phyloP scores from a whole-genome alignment of 768 basidiomycete genomes.

The Panaeolus papilionaceus region DNA sequence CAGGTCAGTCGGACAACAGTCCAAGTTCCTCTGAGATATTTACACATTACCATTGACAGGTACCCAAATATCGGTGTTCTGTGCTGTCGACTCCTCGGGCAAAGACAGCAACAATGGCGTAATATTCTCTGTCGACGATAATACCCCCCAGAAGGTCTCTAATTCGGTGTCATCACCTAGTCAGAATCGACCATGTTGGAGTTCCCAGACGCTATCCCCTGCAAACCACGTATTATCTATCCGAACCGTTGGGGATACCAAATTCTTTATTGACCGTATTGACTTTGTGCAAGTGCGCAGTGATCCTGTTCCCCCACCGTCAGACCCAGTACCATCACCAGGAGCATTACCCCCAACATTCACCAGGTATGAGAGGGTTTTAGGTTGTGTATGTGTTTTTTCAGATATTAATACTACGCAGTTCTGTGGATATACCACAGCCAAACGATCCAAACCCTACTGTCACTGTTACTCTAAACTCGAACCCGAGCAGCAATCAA shows the following conservation, averaged over 20 bases:
- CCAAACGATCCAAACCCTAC: neutral
- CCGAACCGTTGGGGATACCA: neutral
- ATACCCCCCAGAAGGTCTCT: neutral
- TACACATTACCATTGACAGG: neutral
- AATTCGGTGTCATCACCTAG: neutral
- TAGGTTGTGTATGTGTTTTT: neutral
- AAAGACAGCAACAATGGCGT: neutral
- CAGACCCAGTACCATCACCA: neutral
- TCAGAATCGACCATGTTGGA: slow-evolving; percentile 1
- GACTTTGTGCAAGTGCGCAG: neutral
- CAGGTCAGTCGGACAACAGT: neutral
- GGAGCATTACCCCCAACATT: neutral
- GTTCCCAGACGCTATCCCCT: neutral
- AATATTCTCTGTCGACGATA: neutral
- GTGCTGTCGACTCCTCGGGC: neutral
- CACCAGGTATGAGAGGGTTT: neutral
- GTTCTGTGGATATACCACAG: neutral
- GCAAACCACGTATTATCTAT: neutral
- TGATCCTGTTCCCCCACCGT: neutral
- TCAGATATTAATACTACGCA: neutral
- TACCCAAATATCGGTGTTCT: neutral
- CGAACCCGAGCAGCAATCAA: neutral
- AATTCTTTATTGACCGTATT: neutral
- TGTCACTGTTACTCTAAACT: neutral
- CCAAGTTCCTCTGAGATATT: neutral